Evolutionary conservation across 495 filamentous ascomycete species (phyloP), one percentile per base, ranked within the genome.

Genomic region (Lophiostoma macrostomum): DNA sequence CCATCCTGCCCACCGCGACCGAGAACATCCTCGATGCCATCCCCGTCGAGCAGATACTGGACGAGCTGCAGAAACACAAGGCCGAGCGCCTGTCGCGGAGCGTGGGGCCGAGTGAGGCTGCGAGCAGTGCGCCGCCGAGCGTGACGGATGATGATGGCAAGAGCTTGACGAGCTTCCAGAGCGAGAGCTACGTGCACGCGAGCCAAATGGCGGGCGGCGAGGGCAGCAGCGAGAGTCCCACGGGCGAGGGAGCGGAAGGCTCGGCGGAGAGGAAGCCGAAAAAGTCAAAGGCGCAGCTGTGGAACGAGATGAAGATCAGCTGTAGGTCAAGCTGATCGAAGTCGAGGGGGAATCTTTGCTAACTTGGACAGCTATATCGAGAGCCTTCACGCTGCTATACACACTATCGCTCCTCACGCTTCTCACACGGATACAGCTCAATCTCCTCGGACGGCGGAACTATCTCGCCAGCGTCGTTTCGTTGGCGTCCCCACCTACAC

Each of bases 281-380:
- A 60, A 93, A 85, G 70, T 87, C 83, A 32, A 98, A 96, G 75
- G 79, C 83, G 20, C 88, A 96, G 71, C 74, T 99, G 14, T 99
- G 93, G 93, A 88, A 94, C 69, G 94, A 99, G 63, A 81, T 99
- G 60, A 99, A 95, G 64, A 95, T 99, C 57, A 86, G 80, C 72
- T 90, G 91, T 95, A 73, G 64, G 87, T 3, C 14, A 13, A 19
- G 27, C 23, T 7, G 18, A 3, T 24, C 8, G 18, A 18, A 16
- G 5, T 14, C 34, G 22, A 25, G 10, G 22, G 31, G 12, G 22
- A 29, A 31, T 18, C 34, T 3, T 4, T 10, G 28, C 57, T 60
- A 28, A 61, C 45, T 28, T 40, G 20, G 14, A 11, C 64, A 95
- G 90, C 93, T 14, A 87, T 97, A 56, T 91, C 94, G 13, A 77